phyloP scores from a whole-genome alignment of 1,284 basidiomycete species.

The Ceratobasidium sp. region DNA sequence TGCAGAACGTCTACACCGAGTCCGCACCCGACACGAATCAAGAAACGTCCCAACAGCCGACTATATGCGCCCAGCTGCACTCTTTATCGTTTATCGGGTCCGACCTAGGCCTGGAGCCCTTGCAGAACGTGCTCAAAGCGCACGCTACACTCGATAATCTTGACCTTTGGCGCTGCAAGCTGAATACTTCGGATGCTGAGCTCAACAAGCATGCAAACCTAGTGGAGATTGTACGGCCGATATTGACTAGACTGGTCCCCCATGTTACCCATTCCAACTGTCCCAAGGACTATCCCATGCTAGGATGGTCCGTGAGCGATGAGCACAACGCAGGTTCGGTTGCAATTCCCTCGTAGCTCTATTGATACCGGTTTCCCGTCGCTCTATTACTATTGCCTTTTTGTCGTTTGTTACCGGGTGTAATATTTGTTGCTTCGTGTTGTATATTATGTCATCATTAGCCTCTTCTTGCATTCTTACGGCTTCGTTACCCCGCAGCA shows the following conservation, averaged over 20 bases:
- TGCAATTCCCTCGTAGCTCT: neutral
- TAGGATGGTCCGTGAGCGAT: conserved; percentile 28
- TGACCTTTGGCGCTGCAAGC: conserved; percentile 12
- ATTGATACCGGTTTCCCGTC: neutral
- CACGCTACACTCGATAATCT: neutral
- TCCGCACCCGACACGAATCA: neutral
- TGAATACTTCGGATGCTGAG: neutral
- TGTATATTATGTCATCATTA: neutral
- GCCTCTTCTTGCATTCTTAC: neutral
- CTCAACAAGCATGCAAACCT: conserved; percentile 2
- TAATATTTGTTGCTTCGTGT: neutral
- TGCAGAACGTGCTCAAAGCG: conserved; percentile 21
- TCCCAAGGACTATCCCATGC: conserved; percentile 20
- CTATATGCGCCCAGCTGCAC: conserved; percentile 29
- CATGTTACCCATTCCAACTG: conserved; percentile 9
- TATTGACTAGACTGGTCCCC: conserved; percentile 1
- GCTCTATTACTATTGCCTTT: neutral
- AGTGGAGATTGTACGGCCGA: neutral
- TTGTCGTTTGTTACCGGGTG: neutral
- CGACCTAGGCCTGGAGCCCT: neutral
- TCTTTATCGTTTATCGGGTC: conserved; percentile 26
- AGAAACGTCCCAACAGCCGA: neutral
- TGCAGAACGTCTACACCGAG: neutral
- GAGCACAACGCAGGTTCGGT: neutral
- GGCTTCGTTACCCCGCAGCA: neutral